Percentiles rank a stretch among this genome's conserved stretches.
Conservation (phyloP, 164 flowering plant species). For the Saururus chinensis region DNA sequence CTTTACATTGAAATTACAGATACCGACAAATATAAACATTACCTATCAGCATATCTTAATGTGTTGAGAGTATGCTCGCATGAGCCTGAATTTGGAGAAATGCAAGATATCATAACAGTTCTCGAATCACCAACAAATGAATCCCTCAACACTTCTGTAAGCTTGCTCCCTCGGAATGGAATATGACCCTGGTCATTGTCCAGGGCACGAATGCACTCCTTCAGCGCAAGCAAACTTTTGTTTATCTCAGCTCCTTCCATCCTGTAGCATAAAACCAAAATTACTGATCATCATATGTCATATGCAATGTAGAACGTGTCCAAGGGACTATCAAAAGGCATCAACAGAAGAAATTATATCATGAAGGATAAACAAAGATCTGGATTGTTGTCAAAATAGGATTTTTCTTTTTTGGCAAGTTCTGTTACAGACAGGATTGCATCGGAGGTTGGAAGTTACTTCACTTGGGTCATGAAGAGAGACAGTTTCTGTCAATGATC, state of each 20-base stretch:
- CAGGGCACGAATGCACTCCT: constrained; percentile 93
- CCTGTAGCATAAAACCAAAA: constrained; percentile 29
- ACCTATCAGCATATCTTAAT: constrained; percentile 97
- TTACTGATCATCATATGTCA: background rate
- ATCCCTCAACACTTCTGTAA: constrained; percentile 90
- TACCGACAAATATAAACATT: background rate
- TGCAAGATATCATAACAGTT: constrained; percentile 94
- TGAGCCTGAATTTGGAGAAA: constrained; percentile 87
- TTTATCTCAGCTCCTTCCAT: constrained; percentile 98
- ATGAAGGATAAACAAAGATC: too few relatives aligned
- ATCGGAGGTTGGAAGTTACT: too few relatives aligned
- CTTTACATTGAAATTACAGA: background rate
- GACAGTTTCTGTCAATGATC: too few relatives aligned
- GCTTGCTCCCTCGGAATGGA: constrained; percentile 93
- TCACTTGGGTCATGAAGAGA: too few relatives aligned
- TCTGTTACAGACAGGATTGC: too few relatives aligned
- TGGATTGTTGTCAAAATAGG: background rate
- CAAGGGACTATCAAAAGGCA: background rate
- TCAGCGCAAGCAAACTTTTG: constrained; percentile 82
- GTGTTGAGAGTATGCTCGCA: constrained; percentile 94
- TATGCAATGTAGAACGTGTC: background rate
- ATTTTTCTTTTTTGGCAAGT: background rate
- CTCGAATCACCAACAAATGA: constrained; percentile 92
- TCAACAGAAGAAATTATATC: too few relatives aligned
- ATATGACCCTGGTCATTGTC: constrained; percentile 92